Evolutionary conservation across 2,329 filamentous ascomycete species (phyloP).

Genomic region (Monilinia vaccinii-corymbosi): DNA sequence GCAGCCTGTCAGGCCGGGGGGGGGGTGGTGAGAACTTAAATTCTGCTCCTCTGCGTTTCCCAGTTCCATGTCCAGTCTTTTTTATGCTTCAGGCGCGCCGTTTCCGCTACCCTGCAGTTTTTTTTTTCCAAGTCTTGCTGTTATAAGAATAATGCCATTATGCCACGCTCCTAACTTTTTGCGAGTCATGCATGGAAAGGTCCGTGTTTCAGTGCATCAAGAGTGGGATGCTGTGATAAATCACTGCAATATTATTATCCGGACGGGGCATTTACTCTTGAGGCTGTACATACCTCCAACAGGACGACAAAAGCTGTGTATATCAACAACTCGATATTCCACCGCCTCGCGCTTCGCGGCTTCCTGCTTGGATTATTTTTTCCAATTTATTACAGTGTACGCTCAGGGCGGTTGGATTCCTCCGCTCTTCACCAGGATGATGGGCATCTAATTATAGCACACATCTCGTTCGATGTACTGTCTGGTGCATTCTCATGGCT

Average conservation of each 20-base stretch:
- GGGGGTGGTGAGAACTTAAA: not conserved
- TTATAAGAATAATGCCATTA: conserved; percentile 2
- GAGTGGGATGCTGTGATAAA: conserved; percentile 1
- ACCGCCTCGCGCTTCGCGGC: not conserved
- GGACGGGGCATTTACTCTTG: not conserved
- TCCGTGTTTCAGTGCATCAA: conserved; percentile 8
- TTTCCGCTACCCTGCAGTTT: conserved; percentile 2
- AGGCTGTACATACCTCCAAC: not conserved
- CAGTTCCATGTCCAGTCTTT: not conserved
- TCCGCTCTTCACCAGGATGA: not conserved
- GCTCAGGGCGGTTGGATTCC: not conserved
- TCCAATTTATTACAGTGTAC: not conserved
- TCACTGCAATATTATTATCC: not conserved
- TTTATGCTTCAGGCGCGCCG: conserved; percentile 8
- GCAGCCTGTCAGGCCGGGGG: conserved; percentile 7
- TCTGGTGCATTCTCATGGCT: not conserved
- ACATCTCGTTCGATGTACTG: not conserved
- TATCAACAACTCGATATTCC: conserved; percentile 6
- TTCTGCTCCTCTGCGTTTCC: conserved; percentile 1
- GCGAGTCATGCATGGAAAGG: conserved; percentile 9
- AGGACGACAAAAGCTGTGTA: conserved; percentile 3
- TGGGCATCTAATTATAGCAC: not conserved
- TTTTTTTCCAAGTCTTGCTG: not conserved
- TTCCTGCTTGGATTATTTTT: not conserved
- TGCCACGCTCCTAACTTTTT: conserved; percentile 4